Evolutionary conservation across 441 rosid species (phyloP).

Genomic region (Bruguiera hainesii): DNA sequence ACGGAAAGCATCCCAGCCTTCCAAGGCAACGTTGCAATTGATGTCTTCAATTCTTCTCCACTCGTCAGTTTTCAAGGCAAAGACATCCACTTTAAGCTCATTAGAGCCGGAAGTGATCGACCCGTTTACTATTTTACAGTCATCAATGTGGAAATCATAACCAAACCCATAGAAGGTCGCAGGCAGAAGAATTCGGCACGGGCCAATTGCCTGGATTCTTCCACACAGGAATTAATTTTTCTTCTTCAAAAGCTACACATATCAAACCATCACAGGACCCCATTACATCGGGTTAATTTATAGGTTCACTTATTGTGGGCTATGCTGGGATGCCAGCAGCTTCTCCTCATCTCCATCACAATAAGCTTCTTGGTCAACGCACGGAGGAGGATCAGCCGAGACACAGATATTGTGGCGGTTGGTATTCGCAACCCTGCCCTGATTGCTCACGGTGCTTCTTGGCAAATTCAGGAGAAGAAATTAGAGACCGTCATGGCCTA

Average conservation of each 20-base stretch:
- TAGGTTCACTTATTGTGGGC: background rate
- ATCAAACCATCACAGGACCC: background rate
- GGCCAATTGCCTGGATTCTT: background rate
- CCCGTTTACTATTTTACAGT: background rate
- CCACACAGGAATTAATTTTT: background rate
- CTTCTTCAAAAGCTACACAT: background rate
- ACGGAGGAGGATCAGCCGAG: background rate
- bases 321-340: background rate
- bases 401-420: background rate
- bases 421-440: background rate
- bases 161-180: background rate
- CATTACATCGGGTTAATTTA: background rate
- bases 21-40: background rate
- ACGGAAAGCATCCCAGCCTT: background rate
- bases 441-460: background rate
- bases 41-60: background rate
- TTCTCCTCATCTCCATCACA: background rate
- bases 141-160: background rate
- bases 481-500: background rate
- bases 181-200: background rate
- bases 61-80: background rate
- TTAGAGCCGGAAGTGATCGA: background rate
- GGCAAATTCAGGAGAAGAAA: background rate
- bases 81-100: background rate
- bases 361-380: background rate